Conservation (phyloP, 148 eudicot genomes). For the Vaccinium macrocarpon region DNA sequence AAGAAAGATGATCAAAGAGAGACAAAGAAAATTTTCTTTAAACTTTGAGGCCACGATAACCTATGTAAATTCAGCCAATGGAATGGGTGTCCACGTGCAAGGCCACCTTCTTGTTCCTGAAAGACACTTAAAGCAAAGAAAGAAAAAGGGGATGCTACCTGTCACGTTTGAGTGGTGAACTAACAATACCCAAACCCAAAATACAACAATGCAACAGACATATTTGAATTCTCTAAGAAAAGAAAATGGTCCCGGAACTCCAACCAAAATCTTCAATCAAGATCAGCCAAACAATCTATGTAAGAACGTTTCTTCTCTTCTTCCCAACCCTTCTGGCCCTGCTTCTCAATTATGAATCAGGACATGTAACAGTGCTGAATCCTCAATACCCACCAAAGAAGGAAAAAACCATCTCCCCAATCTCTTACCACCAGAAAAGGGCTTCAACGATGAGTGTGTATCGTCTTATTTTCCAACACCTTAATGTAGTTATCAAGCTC, state of each 20-base stretch:
- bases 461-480: no score
- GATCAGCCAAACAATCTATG: neutral
- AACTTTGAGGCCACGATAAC: slow-evolving; percentile 5
- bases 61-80: no score
- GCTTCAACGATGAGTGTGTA: no score
- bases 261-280: neutral
- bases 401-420: no score
- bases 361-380: no score
- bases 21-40: neutral
- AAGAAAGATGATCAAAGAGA: slow-evolving; percentile 3
- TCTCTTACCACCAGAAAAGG: no score
- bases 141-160: neutral
- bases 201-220: neutral
- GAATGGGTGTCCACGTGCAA: neutral
- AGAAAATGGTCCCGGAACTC: neutral
- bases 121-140: neutral
- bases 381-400: no score
- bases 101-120: neutral
- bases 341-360: no score
- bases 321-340: neutral
- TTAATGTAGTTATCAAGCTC: no score
- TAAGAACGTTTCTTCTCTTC: neutral
- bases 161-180: neutral
- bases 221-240: neutral
- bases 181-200: neutral